Evolutionary conservation across 2,329 filamentous ascomycete species (phyloP).

Genomic region (Basipetospora chlamydospora): DNA sequence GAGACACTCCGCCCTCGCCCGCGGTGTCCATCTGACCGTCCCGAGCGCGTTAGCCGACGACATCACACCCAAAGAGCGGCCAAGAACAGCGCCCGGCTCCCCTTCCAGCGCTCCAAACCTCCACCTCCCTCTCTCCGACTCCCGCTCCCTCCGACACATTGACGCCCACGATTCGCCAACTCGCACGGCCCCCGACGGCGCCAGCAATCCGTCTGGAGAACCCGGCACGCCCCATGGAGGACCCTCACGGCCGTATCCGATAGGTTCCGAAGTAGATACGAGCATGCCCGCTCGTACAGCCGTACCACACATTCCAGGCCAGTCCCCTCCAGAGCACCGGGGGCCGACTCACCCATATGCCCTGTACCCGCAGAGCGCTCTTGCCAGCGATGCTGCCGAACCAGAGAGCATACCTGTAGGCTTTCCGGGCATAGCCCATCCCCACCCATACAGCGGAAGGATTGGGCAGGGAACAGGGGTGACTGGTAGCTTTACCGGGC

Average conservation of each 20-base stretch:
- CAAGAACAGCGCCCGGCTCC: conserved; percentile 18
- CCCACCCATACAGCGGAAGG: conserved; percentile 36
- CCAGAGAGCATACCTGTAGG: conserved; percentile 47
- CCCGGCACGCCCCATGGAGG: conserved; percentile 20
- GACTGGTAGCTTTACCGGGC: conserved; percentile 82
- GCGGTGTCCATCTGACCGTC: neutral
- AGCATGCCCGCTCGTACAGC: too few relatives aligned
- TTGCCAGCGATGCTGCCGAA: conserved; percentile 30
- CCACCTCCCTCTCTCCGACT: neutral
- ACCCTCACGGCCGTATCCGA: conserved; percentile 56
- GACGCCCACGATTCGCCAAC: neutral
- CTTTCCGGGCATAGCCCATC: conserved; percentile 52
- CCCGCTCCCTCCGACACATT: neutral
- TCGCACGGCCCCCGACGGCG: neutral
- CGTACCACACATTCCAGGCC: conserved; percentile 29
- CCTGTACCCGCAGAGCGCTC: conserved; percentile 70
- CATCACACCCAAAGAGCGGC: neutral
- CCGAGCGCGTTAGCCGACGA: neutral
- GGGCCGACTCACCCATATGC: conserved; percentile 68
- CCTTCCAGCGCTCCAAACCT: conserved; percentile 41
- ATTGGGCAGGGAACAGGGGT: conserved; percentile 34
- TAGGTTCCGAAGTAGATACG: too few relatives aligned
- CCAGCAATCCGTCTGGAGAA: neutral
- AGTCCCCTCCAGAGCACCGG: neutral
- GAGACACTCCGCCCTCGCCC: neutral